Conservation (phyloP, 805 yeast species). For the Barnettozyma sucrosica region DNA sequence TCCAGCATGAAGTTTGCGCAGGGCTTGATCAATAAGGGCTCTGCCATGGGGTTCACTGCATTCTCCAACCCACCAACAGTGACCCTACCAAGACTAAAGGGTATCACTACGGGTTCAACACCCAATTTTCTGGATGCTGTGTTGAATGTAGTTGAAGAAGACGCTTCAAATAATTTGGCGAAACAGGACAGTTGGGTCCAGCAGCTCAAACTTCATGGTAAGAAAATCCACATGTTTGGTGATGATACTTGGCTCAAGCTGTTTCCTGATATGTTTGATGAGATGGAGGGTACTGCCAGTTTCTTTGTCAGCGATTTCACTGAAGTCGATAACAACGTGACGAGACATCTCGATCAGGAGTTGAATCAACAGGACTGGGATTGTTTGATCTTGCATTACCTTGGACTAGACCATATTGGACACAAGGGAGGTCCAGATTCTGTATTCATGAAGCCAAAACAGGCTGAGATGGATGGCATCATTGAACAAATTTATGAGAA, state of each 20-base stretch:
- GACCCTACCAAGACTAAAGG: slow-evolving; percentile 88
- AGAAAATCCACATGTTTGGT: slow-evolving; percentile 75
- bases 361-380: slow-evolving; percentile 62
- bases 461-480: slow-evolving; percentile 76
- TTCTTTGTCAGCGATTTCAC: slow-evolving; percentile 94
- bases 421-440: slow-evolving; percentile 93
- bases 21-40: slow-evolving; percentile 51
- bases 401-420: slow-evolving; percentile 96
- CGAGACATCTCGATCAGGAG: slow-evolving; percentile 71
- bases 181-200: slow-evolving; percentile 84
- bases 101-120: slow-evolving; percentile 89
- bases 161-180: slow-evolving; percentile 57
- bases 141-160: slow-evolving; percentile 87
- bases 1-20: slow-evolving; percentile 72
- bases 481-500: slow-evolving; percentile 45
- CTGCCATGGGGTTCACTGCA: slow-evolving; percentile 86
- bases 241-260: slow-evolving; percentile 97
- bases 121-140: slow-evolving; percentile 94
- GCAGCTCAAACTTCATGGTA: slow-evolving; percentile 43
- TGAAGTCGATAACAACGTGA: slow-evolving; percentile 89
- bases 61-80: slow-evolving; percentile 95
- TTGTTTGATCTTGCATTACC: slow-evolving; percentile 77
- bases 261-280: slow-evolving; percentile 66
- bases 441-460: slow-evolving; percentile 74
- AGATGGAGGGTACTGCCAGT: slow-evolving; percentile 82